phyloP scores from a whole-genome alignment of 202 grass and related monocot species.

The Eragrostis tef region DNA sequence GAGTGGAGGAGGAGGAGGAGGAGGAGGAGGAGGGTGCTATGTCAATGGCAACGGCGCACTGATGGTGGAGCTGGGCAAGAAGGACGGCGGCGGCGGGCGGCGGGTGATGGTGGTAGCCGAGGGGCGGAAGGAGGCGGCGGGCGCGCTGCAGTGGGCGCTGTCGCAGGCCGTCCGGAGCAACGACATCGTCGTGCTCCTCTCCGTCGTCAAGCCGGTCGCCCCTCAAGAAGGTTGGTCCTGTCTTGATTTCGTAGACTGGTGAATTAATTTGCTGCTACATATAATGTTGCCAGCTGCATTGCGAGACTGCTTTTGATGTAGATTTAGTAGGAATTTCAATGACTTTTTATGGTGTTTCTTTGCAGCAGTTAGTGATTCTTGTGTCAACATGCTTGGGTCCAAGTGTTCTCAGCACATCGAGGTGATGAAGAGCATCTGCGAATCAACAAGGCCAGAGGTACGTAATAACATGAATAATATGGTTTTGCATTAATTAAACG shows the following conservation, averaged over 20 bases:
- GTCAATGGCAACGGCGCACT: constrained; percentile 2
- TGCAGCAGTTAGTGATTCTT: constrained; percentile 16
- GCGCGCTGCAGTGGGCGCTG: constrained; percentile 64
- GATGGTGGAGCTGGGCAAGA: constrained; percentile 8
- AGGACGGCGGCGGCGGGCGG: constrained; percentile 25
- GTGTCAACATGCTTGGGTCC: constrained; percentile 36
- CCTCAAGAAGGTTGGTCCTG: constrained; percentile 13
- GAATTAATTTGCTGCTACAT: background rate
- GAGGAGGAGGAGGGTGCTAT: background rate
- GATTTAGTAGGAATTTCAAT: too few species aligned
- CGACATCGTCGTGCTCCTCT: constrained; percentile 59
- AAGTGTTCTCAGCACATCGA: constrained; percentile 41
- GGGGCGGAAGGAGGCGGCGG: constrained; percentile 46
- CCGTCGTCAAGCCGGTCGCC: constrained; percentile 45
- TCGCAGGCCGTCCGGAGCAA: constrained; percentile 56
- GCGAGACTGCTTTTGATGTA: background rate
- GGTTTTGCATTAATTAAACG: background rate
- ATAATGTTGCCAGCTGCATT: background rate
- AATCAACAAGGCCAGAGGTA: constrained; percentile 66
- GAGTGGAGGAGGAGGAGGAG: too few species aligned
- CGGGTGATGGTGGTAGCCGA: constrained; percentile 55
- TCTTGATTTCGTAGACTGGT: background rate
- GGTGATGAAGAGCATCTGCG: constrained; percentile 54
- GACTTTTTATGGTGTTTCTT: background rate
- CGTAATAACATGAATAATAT: background rate